These are phyloP conservation scores for Cladophialophora immunda DNA, from an alignment of 2,329 filamentous ascomycete species.

Conservation along the genomic window DNA sequence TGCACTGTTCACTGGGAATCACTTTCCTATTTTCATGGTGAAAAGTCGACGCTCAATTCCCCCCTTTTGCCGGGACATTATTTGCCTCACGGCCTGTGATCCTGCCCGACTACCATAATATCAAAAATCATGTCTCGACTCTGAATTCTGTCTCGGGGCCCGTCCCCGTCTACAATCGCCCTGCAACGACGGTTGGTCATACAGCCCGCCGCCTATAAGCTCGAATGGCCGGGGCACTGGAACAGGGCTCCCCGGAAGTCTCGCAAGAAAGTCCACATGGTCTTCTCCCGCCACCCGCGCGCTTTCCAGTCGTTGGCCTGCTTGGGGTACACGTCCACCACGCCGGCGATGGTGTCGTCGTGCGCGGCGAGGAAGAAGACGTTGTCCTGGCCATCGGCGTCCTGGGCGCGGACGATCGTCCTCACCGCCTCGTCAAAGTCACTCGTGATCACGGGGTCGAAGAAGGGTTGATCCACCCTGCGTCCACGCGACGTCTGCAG, in stretches of 20 bases:
- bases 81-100: no score
- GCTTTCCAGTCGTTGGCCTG: slow-evolving; percentile 42
- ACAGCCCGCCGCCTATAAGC: neutral
- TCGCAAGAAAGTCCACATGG: slow-evolving; percentile 29
- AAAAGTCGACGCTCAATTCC: no score
- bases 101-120: no score
- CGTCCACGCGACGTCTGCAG: slow-evolving; percentile 1
- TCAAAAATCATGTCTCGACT: no score
- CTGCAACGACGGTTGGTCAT: no score
- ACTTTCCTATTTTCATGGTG: no score
- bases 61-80: no score
- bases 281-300: slow-evolving; percentile 41
- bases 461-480: slow-evolving; percentile 42
- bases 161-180: no score
- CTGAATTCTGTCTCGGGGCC: no score
- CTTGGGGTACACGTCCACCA: slow-evolving; percentile 36
- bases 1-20: no score
- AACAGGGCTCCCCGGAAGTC: slow-evolving; percentile 15
- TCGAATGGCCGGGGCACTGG: neutral
- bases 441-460: slow-evolving; percentile 39
- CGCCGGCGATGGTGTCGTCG: slow-evolving; percentile 40
- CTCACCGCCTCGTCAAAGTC: slow-evolving; percentile 26
- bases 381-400: slow-evolving; percentile 40
- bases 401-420: slow-evolving; percentile 31
- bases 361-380: slow-evolving; percentile 44